Evolutionary conservation across 805 yeast species (phyloP).

Genomic region (Candida sphagnicola): DNA sequence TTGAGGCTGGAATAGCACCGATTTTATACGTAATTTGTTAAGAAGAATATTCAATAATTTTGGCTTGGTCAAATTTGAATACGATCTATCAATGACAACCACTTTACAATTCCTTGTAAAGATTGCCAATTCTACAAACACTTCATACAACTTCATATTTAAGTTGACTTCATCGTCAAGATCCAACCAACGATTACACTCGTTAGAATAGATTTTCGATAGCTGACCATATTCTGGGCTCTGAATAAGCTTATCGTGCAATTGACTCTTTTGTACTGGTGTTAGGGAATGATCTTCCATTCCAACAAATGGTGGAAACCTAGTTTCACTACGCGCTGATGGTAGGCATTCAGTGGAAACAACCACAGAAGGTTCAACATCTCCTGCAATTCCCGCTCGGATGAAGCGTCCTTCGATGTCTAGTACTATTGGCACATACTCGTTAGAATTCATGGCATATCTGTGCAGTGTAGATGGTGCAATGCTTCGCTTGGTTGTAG

Average conservation of each 20-base stretch:
- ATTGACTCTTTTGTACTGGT: slow-evolving; percentile 8
- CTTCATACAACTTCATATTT: slow-evolving; percentile 10
- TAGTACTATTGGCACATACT: slow-evolving; percentile 12
- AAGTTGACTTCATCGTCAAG: slow-evolving; percentile 7
- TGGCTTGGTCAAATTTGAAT: slow-evolving; percentile 13
- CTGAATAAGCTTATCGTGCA: slow-evolving; percentile 2
- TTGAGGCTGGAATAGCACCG: slow-evolving; percentile 19
- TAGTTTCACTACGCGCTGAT: neutral
- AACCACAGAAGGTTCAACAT: slow-evolving; percentile 13
- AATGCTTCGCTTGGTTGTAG: no score
- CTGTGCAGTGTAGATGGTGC: neutral
- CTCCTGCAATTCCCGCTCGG: slow-evolving; percentile 25
- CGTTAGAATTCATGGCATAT: slow-evolving; percentile 4
- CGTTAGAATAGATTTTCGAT: slow-evolving; percentile 4
- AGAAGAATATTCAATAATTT: slow-evolving; percentile 18
- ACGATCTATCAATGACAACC: slow-evolving; percentile 14
- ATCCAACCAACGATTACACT: slow-evolving; percentile 5
- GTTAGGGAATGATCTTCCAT: slow-evolving; percentile 18
- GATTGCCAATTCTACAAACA: slow-evolving; percentile 13
- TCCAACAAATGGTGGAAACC: slow-evolving; percentile 17
- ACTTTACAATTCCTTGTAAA: slow-evolving; percentile 18
- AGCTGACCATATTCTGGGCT: neutral
- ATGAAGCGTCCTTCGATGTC: slow-evolving; percentile 14
- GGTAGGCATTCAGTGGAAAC: slow-evolving; percentile 5
- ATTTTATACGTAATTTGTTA: slow-evolving; percentile 17